These are phyloP conservation scores for Spiraea crenata DNA, from an alignment of 331 rosid genomes.

Conservation along the genomic window DNA sequence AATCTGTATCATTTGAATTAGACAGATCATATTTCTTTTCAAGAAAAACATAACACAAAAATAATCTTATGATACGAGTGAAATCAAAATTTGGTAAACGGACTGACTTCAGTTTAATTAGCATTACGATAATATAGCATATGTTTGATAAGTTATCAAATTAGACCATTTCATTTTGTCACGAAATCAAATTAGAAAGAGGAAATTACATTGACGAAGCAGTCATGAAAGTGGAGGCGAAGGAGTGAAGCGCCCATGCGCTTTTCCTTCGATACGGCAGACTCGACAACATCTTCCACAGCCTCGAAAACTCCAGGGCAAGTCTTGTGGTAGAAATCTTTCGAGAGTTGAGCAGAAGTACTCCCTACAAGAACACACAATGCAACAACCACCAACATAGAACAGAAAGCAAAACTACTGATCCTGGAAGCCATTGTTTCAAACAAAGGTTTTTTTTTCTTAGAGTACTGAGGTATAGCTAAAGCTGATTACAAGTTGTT, in stretches of 20 bases:
- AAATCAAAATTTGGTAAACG: too few relatives aligned
- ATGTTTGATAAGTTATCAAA: neutral
- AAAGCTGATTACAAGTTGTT: too few relatives aligned
- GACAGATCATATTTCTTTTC: too few relatives aligned
- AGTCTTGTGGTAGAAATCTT: constrained; percentile 36
- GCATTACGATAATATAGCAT: neutral
- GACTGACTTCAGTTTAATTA: neutral
- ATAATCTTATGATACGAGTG: too few relatives aligned
- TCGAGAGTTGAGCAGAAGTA: constrained; percentile 44
- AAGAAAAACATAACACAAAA: too few relatives aligned
- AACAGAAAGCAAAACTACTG: constrained; percentile 17
- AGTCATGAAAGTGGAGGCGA: constrained; percentile 72
- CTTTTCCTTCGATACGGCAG: constrained; percentile 46
- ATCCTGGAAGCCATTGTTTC: constrained; percentile 31
- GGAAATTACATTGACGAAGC: constrained; percentile 59
- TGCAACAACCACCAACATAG: neutral
- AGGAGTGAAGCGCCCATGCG: constrained; percentile 77
- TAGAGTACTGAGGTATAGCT: too few relatives aligned
- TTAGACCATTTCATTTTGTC: too few relatives aligned
- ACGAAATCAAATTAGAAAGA: neutral
- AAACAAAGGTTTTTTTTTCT: neutral
- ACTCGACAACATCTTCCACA: constrained; percentile 41
- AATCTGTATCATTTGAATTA: too few relatives aligned
- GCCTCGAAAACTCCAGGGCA: constrained; percentile 47
- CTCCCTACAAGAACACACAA: constrained; percentile 31